Percentiles rank a stretch among this genome's conserved stretches.
Conservation (phyloP, 1,139 yeast genomes). For the Protomyces inundatus region DNA sequence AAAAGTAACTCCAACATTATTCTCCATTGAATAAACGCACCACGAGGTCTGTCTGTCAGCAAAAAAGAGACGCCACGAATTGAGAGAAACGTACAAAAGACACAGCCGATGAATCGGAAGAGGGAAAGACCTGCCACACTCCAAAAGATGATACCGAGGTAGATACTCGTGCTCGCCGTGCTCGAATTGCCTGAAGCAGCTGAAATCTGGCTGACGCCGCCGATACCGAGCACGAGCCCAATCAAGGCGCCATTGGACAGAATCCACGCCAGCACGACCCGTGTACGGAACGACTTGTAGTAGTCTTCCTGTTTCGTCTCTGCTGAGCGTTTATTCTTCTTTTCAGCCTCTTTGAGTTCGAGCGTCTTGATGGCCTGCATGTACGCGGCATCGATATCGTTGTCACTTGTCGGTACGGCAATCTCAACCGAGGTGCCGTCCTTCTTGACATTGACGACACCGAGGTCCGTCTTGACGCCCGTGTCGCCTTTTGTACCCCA, state of each 20-base stretch:
- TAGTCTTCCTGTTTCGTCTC: constrained; percentile 52
- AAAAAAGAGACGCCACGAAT: not conserved
- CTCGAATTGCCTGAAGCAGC: constrained; percentile 8
- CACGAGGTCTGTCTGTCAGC: constrained; percentile 10
- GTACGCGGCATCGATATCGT: constrained; percentile 60
- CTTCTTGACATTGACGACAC: constrained; percentile 57
- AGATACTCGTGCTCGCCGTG: constrained; percentile 38
- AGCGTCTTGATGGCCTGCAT: constrained; percentile 49
- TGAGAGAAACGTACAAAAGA: not conserved
- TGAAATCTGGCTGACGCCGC: constrained; percentile 48
- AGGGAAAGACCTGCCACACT: constrained; percentile 70
- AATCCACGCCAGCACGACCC: constrained; percentile 77
- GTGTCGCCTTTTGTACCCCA: constrained; percentile 95
- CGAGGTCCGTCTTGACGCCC: constrained; percentile 56
- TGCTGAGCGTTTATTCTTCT: constrained; percentile 34
- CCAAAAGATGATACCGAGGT: constrained; percentile 73
- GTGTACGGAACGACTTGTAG: constrained; percentile 69
- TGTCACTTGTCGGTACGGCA: constrained; percentile 58
- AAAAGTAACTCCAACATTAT: not conserved
- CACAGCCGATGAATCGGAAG: constrained; percentile 57
- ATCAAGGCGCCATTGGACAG: constrained; percentile 59
- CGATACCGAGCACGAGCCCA: constrained; percentile 67
- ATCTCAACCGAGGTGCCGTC: constrained; percentile 55
- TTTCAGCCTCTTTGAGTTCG: constrained; percentile 35
- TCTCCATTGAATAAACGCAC: constrained; percentile 23